These are phyloP conservation scores for Kodamaea arcana DNA, from an alignment of 1,139 yeast species.

Conservation along the genomic window DNA sequence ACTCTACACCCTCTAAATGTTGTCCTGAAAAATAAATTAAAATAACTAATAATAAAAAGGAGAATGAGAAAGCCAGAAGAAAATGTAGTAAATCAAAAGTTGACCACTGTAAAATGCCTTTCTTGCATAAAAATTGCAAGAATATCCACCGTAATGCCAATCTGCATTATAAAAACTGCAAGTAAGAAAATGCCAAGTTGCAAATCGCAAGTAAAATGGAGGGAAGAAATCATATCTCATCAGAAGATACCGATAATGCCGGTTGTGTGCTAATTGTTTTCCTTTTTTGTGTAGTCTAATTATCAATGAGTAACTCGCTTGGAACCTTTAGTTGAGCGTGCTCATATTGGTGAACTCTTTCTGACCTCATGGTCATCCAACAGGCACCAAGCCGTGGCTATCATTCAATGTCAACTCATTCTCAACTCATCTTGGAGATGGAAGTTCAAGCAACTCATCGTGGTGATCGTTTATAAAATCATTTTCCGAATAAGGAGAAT, in stretches of 20 bases:
- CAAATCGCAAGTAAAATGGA: conserved; percentile 1
- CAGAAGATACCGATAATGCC: background rate
- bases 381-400: no score
- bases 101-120: background rate
- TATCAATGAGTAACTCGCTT: no score
- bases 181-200: background rate
- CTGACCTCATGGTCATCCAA: no score
- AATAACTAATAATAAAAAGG: conserved; percentile 7
- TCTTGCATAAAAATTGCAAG: background rate
- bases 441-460: conserved; percentile 5
- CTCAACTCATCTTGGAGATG: no score
- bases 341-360: no score
- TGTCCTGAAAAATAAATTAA: conserved; percentile 3
- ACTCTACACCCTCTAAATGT: conserved; percentile 4
- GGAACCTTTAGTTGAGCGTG: no score
- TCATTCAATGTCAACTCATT: no score
- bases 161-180: no score
- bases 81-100: conserved; percentile 1
- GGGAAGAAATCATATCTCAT: conserved; percentile 1
- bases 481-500: conserved; percentile 26
- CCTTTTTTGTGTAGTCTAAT: conserved; percentile 1
- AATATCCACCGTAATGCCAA: background rate
- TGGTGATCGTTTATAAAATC: conserved; percentile 24
- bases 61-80: conserved; percentile 4
- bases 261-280: conserved; percentile 1